Conservation (phyloP, 2,329 filamentous ascomycete genomes). For the Cladophialophora psammophila region DNA sequence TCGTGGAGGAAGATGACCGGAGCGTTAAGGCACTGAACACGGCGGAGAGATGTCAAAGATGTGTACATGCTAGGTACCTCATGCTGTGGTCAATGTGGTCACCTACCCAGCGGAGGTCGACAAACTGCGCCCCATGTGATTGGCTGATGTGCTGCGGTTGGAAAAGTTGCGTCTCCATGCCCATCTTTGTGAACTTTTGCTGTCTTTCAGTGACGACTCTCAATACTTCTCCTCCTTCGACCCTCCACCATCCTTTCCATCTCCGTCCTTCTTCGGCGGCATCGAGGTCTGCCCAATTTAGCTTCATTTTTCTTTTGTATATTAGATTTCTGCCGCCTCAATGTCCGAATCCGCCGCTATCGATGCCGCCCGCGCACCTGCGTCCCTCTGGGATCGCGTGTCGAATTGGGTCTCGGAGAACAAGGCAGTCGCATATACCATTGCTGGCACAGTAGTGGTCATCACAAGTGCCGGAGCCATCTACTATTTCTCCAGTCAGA, state of each 20-base stretch:
- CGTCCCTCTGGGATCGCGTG: constrained; percentile 86
- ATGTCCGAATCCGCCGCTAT: constrained; percentile 34
- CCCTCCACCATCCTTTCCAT: constrained; percentile 7
- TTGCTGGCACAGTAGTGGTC: constrained; percentile 91
- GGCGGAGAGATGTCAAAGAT: not conserved
- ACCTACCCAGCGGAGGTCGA: not conserved
- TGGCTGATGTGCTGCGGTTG: constrained; percentile 1
- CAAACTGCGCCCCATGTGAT: not conserved
- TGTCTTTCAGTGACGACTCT: constrained; percentile 4
- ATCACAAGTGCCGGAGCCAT: constrained; percentile 89
- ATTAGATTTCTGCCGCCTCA: constrained; percentile 20
- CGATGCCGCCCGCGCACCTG: constrained; percentile 51
- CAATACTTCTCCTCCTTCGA: not conserved
- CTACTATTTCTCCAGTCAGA: constrained; percentile 77
- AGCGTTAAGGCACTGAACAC: not conserved
- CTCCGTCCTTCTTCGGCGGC: not conserved
- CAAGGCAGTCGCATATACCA: constrained; percentile 93
- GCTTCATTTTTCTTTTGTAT: constrained; percentile 12
- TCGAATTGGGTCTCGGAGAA: constrained; percentile 93
- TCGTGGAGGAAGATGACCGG: constrained; percentile 11
- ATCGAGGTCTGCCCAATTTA: not conserved
- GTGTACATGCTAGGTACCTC: not conserved
- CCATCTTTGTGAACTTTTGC: not conserved
- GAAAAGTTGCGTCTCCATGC: constrained; percentile 11
- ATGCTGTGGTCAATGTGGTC: too few relatives aligned